Conservation (phyloP, 768 basidiomycete species). For the Trametes cingulata region DNA sequence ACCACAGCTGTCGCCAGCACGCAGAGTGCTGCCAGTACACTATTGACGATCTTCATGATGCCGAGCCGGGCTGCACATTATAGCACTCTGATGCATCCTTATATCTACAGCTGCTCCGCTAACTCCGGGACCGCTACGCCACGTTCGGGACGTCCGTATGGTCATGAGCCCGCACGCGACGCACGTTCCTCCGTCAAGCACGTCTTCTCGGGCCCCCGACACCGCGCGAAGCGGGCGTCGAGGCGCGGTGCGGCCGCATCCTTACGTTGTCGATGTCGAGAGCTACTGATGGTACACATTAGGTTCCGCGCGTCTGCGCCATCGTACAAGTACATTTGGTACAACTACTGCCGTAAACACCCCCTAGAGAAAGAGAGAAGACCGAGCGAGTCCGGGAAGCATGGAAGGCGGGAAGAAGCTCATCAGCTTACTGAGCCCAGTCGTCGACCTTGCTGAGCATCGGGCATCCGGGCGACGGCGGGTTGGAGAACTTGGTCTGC, state of each 20-base stretch:
- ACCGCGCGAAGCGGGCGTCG: background rate
- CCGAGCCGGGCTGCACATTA: no score
- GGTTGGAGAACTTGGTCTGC: conserved; percentile 54
- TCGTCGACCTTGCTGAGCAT: conserved; percentile 55
- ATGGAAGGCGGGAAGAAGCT: no score
- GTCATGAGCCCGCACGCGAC: conserved; percentile 7
- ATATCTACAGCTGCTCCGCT: background rate
- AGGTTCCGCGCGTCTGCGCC: background rate
- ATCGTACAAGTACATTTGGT: conserved; percentile 4
- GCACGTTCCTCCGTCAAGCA: conserved; percentile 12
- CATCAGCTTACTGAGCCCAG: conserved; percentile 30
- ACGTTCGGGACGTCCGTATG: background rate
- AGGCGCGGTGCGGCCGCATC: background rate
- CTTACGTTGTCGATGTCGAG: conserved; percentile 1
- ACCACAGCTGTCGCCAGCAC: conserved; percentile 6
- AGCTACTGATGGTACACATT: conserved; percentile 10
- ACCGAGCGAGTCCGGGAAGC: no score
- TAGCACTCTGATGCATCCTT: background rate
- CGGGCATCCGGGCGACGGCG: conserved; percentile 53
- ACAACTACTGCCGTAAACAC: background rate
- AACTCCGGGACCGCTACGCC: background rate
- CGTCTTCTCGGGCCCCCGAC: background rate
- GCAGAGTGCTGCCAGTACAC: background rate
- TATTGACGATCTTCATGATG: conserved; percentile 2
- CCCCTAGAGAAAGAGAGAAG: no score